phyloP scores from a whole-genome alignment of 768 basidiomycete genomes.

The Termitomyces sp. region DNA sequence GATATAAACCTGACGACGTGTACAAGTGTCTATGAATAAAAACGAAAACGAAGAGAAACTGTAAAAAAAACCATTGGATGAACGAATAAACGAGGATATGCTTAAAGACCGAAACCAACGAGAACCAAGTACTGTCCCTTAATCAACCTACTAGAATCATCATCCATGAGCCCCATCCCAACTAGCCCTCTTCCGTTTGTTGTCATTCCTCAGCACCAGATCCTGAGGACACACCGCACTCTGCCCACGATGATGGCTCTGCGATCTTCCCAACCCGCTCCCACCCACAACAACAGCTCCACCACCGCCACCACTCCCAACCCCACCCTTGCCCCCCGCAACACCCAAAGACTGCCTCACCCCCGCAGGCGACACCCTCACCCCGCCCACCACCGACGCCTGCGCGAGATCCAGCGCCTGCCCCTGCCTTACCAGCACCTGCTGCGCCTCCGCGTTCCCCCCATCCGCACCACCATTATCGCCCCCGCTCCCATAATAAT shows the following conservation, averaged over 20 bases:
- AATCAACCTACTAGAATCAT: background rate
- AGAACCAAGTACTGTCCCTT: background rate
- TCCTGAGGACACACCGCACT: slow-evolving; percentile 45
- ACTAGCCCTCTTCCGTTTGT: slow-evolving; percentile 44
- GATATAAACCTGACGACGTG: background rate
- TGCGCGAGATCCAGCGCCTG: slow-evolving; percentile 41
- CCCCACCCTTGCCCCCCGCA: slow-evolving; percentile 2
- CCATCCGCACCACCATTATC: background rate
- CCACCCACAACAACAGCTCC: background rate
- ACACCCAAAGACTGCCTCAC: slow-evolving; percentile 16
- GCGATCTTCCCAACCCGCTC: slow-evolving; percentile 7
- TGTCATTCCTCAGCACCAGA: slow-evolving; percentile 29
- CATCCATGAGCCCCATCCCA: slow-evolving; percentile 38
- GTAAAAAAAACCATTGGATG: background rate
- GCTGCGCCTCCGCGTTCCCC: background rate
- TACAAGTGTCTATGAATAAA: background rate
- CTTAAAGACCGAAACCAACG: background rate
- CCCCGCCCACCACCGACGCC: slow-evolving; percentile 14
- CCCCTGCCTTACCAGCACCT: slow-evolving; percentile 15
- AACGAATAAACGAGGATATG: background rate
- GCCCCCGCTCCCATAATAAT: slow-evolving; percentile 46
- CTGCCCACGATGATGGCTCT: slow-evolving; percentile 43
- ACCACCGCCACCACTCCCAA: background rate
- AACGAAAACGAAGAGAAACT: background rate
- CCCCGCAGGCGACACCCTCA: slow-evolving; percentile 10